Evolutionary conservation across 768 basidiomycete genomes (phyloP).

Genomic region (Boletus tomentosulus): DNA sequence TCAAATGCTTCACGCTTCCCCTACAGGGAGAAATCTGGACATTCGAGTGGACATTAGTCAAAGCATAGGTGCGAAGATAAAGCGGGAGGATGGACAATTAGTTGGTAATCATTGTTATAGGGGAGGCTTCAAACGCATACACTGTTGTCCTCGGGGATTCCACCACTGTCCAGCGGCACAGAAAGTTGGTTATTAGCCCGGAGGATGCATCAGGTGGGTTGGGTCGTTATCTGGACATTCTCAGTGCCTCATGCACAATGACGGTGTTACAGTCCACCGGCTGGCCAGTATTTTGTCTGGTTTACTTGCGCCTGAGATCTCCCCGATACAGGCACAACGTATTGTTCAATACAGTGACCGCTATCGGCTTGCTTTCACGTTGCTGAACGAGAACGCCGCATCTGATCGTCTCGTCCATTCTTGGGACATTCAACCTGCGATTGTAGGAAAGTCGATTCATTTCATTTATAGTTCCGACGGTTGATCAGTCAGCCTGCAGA

Average conservation of each 20-base stretch:
- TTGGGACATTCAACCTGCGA: conserved; percentile 71
- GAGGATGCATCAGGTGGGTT: conserved; percentile 29
- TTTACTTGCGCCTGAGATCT: conserved; percentile 41
- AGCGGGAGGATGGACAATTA: background rate
- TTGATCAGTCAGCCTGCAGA: conserved; percentile 39
- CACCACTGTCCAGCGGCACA: conserved; percentile 20
- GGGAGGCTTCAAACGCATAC: conserved; percentile 16
- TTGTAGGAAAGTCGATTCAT: conserved; percentile 50
- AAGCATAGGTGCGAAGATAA: conserved; percentile 33
- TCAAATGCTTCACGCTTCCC: conserved; percentile 12
- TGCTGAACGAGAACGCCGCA: conserved; percentile 87
- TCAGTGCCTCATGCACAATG: conserved; percentile 10
- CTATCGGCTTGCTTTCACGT: conserved; percentile 86
- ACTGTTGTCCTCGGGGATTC: conserved; percentile 21
- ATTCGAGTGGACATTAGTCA: conserved; percentile 29
- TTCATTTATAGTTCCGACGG: conserved; percentile 15
- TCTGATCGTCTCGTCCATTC: conserved; percentile 51
- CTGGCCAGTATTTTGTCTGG: conserved; percentile 36
- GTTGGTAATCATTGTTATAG: conserved; percentile 14
- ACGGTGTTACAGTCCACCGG: conserved; percentile 32
- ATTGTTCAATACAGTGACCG: conserved; percentile 74
- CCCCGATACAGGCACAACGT: conserved; percentile 47
- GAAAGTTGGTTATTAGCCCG: conserved; percentile 19
- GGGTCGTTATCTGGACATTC: background rate
- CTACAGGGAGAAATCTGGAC: conserved; percentile 44